Evolutionary conservation across 2,329 filamentous ascomycete genomes (phyloP), one percentile per base, ranked within the genome.

Genomic region (Apiospora malaysiana): DNA sequence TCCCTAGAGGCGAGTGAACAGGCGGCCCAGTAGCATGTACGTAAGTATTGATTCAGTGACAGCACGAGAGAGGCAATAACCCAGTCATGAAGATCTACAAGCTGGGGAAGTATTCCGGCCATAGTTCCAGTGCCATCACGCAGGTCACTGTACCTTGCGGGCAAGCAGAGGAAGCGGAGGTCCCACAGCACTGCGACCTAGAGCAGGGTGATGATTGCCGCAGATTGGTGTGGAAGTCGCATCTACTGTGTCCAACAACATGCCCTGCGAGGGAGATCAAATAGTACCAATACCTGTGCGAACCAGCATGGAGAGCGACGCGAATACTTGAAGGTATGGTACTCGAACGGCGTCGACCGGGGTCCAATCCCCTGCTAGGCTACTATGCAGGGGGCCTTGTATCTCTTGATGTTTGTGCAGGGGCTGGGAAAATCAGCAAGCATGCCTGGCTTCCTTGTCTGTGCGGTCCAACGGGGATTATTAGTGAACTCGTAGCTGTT

Each of bases 81-180:
- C 56, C 56, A 63, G 16, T 63, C 56, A 63, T 63, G 56, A 63
- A 63, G 56, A 63, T 63, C 56, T 63, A 63, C 56, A 63, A 63
- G 56, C 56, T 63, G 27, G 56, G 56, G 56, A 63, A 63, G 56
- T 63, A 63, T 63, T 63, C 32, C 56, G 56, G 27, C 18, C 32
- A 63, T 37, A 32, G 56, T 12, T 23, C 56, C 56, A n/a, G 56
- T 18, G n/a, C 56, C 32, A 40, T 1, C 56, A 63, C 56, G 18
- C 16, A 63, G 56, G 56, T 63, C 56, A 40, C 56, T 63, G 14
- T 63, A 63, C 56, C 56, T 63, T 32, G 21, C n/a, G 32, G 18
- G 8, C 56, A 32, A n/a, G 27, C 10, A 32, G 27, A 18, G 7
- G 56, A 32, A n/a, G 27, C 10, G 21, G 27, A 18, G 7, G 56